Base-by-base conservation (phyloP, 768 basidiomycete genomes). In the Antrodiella citrinella region DNA sequence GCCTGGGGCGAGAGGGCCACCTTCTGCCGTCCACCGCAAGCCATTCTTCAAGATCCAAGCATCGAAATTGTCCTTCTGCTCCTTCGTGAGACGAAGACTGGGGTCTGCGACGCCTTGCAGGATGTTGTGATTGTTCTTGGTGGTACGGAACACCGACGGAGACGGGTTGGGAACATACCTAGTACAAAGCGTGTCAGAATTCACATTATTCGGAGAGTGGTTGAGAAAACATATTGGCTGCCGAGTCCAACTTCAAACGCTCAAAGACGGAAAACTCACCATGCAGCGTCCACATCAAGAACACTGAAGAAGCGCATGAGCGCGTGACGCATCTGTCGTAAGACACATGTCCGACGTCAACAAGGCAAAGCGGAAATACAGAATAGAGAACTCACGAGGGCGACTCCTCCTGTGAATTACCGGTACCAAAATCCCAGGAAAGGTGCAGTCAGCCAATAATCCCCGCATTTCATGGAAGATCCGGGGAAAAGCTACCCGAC, bases 121-220 rank as follows among this genome's bases (percentile, higher is more conserved):
- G 63, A 90, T 91, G 69, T 91, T 91, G 78, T 91, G 89, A 73
- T 91, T 91, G 88, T 91, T 90, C 75, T 89, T 89, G 56, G 91
- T 94, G 53, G 87, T 91, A 55, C 91, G 82, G 78, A 94, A 95
- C 35, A 95, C 88, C 54, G 77, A 80, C 1, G 92, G 91, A 43
- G 90, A 83, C 20, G 88, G 86, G 70, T 90, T 91, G 44, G 87
- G 89, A 25, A 91, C 87, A 68, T 90, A 90, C 85, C 85, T 87
- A 54, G 44, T 20, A 9, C 38, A 26, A n/a, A 41, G 46, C 19
- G 23, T 35, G 44, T 44, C 42, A 58, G 55, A 54, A 51, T 54
- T 38, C 35, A 38, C 10, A 10, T 44, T 47, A 44, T 45, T 13
- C 42, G n/a, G n/a, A 15, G 30, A 9, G 35, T 25, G 42, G 45